Evolutionary conservation across 306 rosid genomes (phyloP).

Genomic region (Cucurbita maxima): DNA sequence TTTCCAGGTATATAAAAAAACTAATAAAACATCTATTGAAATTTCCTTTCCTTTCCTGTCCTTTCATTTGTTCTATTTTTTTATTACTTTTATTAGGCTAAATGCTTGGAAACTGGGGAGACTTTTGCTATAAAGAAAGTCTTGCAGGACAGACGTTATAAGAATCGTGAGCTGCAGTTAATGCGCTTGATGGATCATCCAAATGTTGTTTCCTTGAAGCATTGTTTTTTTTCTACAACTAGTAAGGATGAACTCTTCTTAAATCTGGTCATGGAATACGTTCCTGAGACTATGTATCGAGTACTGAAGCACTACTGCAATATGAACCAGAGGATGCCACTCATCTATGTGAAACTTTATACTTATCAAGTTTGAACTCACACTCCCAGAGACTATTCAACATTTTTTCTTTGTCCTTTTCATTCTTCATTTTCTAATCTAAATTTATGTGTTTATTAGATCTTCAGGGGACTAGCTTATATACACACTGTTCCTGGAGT

Average conservation of each 20-base stretch:
- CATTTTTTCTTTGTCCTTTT: slow-evolving; percentile 1
- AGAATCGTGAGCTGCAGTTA: slow-evolving; percentile 84
- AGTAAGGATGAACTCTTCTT: slow-evolving; percentile 74
- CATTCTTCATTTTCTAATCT: neutral
- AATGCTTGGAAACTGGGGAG: slow-evolving; percentile 86
- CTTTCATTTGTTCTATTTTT: neutral
- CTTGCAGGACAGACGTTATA: slow-evolving; percentile 75
- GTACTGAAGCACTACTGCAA: slow-evolving; percentile 68
- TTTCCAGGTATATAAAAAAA: slow-evolving; percentile 55
- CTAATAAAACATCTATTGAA: neutral
- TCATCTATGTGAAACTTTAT: slow-evolving; percentile 80
- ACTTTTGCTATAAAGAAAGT: slow-evolving; percentile 85
- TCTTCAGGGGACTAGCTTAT: slow-evolving; percentile 86
- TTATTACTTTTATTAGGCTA: slow-evolving; percentile 35
- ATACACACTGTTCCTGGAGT: slow-evolving; percentile 86
- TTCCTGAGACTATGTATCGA: slow-evolving; percentile 75
- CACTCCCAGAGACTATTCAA: neutral
- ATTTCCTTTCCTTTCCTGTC: neutral
- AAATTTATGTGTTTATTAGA: slow-evolving; percentile 26
- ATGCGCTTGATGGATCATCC: slow-evolving; percentile 97
- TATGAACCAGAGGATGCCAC: slow-evolving; percentile 86
- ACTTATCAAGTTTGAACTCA: slow-evolving; percentile 65
- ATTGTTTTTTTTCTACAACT: slow-evolving; percentile 82
- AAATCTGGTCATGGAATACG: slow-evolving; percentile 87
- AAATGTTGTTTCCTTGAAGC: slow-evolving; percentile 66